Evolutionary conservation across 208 protist species (phyloP).

Genomic region (Trypanosoma conorhini): DNA sequence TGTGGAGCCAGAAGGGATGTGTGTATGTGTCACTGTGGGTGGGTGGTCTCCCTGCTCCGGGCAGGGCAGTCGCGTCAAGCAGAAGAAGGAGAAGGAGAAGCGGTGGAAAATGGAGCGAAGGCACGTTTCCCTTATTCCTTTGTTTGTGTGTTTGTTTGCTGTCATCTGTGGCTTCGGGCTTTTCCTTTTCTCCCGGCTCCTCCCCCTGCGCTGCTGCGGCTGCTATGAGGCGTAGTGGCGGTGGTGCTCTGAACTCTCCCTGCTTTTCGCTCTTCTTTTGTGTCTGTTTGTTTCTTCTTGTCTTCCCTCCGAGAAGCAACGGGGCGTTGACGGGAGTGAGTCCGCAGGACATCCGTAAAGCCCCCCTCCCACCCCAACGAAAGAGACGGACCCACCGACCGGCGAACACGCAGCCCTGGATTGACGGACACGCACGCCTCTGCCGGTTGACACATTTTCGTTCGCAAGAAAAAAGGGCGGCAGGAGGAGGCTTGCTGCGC

Average conservation of each 20-base stretch:
- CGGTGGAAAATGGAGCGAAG: neutral
- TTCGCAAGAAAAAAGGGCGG: neutral
- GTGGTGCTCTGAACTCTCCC: no score
- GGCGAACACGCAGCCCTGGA: neutral
- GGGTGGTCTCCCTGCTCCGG: neutral
- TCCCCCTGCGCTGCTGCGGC: neutral
- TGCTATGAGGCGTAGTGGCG: neutral
- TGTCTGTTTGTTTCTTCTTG: neutral
- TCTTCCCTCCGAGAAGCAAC: neutral
- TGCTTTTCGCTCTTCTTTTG: neutral
- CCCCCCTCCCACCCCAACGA: neutral
- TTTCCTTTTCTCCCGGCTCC: neutral
- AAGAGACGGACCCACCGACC: neutral
- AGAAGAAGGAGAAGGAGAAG: neutral
- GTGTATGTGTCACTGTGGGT: constrained; percentile 4
- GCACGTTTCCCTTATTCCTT: neutral
- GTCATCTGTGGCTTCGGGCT: neutral
- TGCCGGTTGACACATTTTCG: neutral
- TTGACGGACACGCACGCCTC: neutral
- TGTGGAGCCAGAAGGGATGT: constrained; percentile 4
- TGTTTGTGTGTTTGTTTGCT: constrained; percentile 9
- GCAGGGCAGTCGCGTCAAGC: neutral
- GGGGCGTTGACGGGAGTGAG: neutral
- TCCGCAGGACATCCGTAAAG: no score
- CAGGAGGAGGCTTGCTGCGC: neutral